Percentiles rank a stretch among this genome's conserved stretches.
phyloP scores from a whole-genome alignment of 495 filamentous ascomycete genomes.

The Tetracladium setigerum region DNA sequence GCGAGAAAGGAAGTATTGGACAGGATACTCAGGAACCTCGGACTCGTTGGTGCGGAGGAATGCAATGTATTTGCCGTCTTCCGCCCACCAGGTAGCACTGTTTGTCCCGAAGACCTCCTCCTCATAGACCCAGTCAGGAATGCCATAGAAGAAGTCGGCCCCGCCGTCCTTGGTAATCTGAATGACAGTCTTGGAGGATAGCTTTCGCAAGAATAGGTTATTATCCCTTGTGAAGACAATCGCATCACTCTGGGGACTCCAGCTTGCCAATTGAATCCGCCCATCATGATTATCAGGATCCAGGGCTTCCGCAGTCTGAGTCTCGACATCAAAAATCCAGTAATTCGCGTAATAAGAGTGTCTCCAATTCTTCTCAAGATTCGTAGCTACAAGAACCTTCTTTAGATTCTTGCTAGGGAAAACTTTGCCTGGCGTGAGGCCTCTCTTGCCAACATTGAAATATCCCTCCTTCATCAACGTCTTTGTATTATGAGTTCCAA shows the following conservation, averaged over 20 bases:
- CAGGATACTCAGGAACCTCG: slow-evolving; percentile 82
- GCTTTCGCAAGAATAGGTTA: slow-evolving; percentile 74
- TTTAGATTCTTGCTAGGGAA: slow-evolving; percentile 79
- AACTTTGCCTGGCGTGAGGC: slow-evolving; percentile 44
- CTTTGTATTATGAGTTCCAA: slow-evolving; percentile 38
- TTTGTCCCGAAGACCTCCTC: slow-evolving; percentile 84
- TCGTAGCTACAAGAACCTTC: slow-evolving; percentile 73
- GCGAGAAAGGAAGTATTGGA: slow-evolving; percentile 86
- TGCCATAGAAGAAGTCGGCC: slow-evolving; percentile 81
- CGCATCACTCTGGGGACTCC: slow-evolving; percentile 82
- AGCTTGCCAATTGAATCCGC: slow-evolving; percentile 75
- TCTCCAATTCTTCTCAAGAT: slow-evolving; percentile 70
- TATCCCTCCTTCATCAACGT: slow-evolving; percentile 65
- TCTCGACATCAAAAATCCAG: slow-evolving; percentile 89
- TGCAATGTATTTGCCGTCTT: slow-evolving; percentile 78
- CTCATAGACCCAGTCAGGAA: slow-evolving; percentile 99
- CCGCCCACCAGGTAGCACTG: slow-evolving; percentile 89
- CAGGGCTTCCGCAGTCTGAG: slow-evolving; percentile 69
- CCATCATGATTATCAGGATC: slow-evolving; percentile 59
- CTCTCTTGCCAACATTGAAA: slow-evolving; percentile 49
- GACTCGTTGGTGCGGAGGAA: slow-evolving; percentile 93
- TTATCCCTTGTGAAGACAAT: slow-evolving; percentile 81
- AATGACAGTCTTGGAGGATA: slow-evolving; percentile 45
- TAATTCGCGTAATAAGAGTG: slow-evolving; percentile 80
- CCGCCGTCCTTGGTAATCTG: slow-evolving; percentile 85